These are phyloP conservation scores for Erythrophleum ivorense DNA, from an alignment of 331 rosid species.

Conservation along the genomic window DNA sequence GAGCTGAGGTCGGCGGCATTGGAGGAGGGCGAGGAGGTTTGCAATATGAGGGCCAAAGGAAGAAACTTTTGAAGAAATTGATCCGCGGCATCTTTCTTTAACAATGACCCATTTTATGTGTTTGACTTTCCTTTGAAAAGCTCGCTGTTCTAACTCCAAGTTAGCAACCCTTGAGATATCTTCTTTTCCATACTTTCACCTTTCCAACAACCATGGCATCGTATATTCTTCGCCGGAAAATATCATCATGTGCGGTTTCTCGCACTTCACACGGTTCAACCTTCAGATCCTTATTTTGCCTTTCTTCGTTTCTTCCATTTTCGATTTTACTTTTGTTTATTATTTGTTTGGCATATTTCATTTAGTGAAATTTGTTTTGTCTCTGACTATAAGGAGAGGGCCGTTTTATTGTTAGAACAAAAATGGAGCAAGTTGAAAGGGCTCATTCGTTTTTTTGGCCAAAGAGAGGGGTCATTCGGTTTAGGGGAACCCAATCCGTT, in stretches of 20 bases:
- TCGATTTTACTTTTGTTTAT: background rate
- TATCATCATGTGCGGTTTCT: constrained; percentile 42
- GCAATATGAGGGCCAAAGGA: background rate
- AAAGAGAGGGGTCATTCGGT: background rate
- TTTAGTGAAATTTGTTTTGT: constrained; percentile 5
- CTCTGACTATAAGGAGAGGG: background rate
- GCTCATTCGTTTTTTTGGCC: background rate
- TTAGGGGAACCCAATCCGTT: background rate
- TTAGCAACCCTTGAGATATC: no score
- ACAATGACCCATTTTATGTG: background rate
- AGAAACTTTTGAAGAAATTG: background rate
- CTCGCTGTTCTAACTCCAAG: background rate
- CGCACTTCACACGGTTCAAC: constrained; percentile 51
- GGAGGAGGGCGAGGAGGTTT: background rate
- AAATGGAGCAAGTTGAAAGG: background rate
- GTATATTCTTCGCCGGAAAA: constrained; percentile 51
- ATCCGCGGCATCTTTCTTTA: background rate
- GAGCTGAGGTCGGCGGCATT: constrained; percentile 11
- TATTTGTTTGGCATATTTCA: background rate
- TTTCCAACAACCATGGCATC: constrained; percentile 49
- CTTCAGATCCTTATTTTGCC: background rate
- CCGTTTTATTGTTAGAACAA: background rate
- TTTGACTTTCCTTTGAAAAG: background rate
- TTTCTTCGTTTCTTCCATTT: background rate
- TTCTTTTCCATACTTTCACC: background rate